These are phyloP conservation scores for Pseudoscleropodium purum DNA, from an alignment of 225 moss, liverwort and hornwort species.

Conservation along the genomic window DNA sequence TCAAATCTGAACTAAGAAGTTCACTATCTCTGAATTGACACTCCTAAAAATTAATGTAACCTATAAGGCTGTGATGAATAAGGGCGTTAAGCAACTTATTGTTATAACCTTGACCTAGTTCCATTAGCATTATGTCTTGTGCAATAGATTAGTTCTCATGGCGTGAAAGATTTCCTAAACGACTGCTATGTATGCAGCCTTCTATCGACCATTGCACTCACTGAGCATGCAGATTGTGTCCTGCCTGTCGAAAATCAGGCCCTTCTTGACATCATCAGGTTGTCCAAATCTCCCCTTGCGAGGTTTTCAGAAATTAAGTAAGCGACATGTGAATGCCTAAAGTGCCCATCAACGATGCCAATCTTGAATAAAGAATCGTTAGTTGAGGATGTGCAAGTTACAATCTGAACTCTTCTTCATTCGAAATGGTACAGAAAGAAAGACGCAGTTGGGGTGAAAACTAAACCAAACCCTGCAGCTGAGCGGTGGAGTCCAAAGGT, in stretches of 20 bases:
- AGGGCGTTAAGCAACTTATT: not conserved
- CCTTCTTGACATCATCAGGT: conserved; percentile 71
- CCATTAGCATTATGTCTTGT: not conserved
- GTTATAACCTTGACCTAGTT: not conserved
- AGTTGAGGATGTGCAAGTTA: not conserved
- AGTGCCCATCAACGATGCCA: not conserved
- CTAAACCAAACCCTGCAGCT: not conserved
- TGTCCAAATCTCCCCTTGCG: not conserved
- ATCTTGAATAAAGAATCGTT: not conserved
- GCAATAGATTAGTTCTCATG: not conserved
- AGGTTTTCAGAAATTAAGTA: not conserved
- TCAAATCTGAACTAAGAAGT: not conserved
- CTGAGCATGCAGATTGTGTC: conserved; percentile 91
- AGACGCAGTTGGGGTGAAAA: conserved; percentile 11
- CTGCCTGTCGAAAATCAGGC: conserved; percentile 92
- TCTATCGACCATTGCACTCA: conserved; percentile 51
- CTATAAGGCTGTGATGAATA: not conserved
- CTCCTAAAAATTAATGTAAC: not conserved
- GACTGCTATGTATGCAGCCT: conserved; percentile 35
- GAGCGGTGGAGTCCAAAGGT: conserved; percentile 22
- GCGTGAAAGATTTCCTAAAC: not conserved
- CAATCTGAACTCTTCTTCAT: not conserved
- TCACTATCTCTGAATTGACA: not conserved
- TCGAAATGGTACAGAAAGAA: conserved; percentile 23
- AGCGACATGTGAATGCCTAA: not conserved